Evolutionary conservation across 371 early-diverging fungal genomes (phyloP), one percentile per base, ranked within the genome.

Genomic region (Dichotomocladium elegans): DNA sequence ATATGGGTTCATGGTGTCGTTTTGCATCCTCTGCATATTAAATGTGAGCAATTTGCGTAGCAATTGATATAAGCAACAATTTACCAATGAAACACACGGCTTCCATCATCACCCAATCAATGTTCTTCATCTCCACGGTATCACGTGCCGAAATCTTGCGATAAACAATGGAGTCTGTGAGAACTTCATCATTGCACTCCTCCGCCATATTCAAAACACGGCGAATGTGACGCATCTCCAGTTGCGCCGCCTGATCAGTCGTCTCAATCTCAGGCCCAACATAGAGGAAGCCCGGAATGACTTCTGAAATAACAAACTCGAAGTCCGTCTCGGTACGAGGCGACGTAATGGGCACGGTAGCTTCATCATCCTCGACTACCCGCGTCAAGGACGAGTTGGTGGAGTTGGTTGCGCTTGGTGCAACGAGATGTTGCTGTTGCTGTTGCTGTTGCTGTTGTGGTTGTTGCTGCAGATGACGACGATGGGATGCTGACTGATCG

Each of bases 181-280:
- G 50, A 7, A 76, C 59, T 26, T 60, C 58, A 55, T 85, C 83
- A 2, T 77, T 64, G 34, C 85, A 85, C 58, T 85, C 83, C 54
- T 74, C 77, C 0, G 85, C 85, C 83, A 85, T 79, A 55, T 85
- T 85, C 9, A 85, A 49, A 17, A 83, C 72, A 3, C 84, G 68
- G 41, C 64, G 68, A 40, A 83, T 79, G 2, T 63, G 61, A 21
- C 78, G 63, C 14, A 55, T 55, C 24, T 77, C 59, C 26, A 83
- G 52, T 47, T 74, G 68, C n/a, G 63, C 57, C 3, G 80, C 80
- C 37, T 83, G 81, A 11, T 74, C 67, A 5, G 51, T 33, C 11
- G 70, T 76, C 14, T 75, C 72, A 45, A 83, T 79, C 55, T 83
- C 84, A 7, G 84, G 84, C 1, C 84, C 84, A 12, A 83, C 70